Evolutionary conservation across 2,329 filamentous ascomycete genomes (phyloP).

Genomic region (Capronia americana): DNA sequence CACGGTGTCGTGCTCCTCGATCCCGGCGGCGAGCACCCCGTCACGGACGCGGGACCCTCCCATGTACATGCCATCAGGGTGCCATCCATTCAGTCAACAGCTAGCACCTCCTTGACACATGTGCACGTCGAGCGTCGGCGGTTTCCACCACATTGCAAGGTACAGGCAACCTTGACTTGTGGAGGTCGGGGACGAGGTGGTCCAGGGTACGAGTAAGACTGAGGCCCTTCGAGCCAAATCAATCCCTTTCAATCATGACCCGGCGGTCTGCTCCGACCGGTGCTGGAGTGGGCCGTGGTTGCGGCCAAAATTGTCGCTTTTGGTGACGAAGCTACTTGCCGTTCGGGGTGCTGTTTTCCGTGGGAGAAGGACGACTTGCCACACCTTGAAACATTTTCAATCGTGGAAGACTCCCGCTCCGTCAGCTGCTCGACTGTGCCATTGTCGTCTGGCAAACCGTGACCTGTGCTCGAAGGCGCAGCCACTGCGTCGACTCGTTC

Average conservation of each 20-base stretch:
- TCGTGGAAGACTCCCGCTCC: conserved; percentile 44
- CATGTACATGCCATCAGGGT: conserved; percentile 67
- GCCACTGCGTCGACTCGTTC: neutral
- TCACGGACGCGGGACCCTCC: conserved; percentile 60
- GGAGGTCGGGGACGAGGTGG: conserved; percentile 56
- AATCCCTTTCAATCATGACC: conserved; percentile 60
- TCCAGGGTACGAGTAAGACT: conserved; percentile 56
- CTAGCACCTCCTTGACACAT: conserved; percentile 63
- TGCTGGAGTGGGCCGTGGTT: conserved; percentile 64
- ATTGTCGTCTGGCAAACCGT: conserved; percentile 33
- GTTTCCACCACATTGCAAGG: conserved; percentile 67
- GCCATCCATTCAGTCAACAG: conserved; percentile 66
- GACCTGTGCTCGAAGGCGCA: conserved; percentile 23
- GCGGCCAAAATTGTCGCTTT: conserved; percentile 60
- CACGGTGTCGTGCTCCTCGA: conserved; percentile 43
- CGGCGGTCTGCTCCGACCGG: conserved; percentile 44
- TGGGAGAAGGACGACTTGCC: neutral
- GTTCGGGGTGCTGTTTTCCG: conserved; percentile 8
- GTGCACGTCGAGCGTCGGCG: conserved; percentile 67
- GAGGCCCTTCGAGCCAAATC: conserved; percentile 54
- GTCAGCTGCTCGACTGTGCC: conserved; percentile 43
- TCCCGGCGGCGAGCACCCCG: conserved; percentile 57
- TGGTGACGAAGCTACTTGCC: conserved; percentile 57
- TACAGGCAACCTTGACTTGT: conserved; percentile 63
- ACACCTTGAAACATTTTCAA: conserved; percentile 44